Conservation (phyloP, 2,329 filamentous ascomycete genomes). For the Emergomyces orientalis region DNA sequence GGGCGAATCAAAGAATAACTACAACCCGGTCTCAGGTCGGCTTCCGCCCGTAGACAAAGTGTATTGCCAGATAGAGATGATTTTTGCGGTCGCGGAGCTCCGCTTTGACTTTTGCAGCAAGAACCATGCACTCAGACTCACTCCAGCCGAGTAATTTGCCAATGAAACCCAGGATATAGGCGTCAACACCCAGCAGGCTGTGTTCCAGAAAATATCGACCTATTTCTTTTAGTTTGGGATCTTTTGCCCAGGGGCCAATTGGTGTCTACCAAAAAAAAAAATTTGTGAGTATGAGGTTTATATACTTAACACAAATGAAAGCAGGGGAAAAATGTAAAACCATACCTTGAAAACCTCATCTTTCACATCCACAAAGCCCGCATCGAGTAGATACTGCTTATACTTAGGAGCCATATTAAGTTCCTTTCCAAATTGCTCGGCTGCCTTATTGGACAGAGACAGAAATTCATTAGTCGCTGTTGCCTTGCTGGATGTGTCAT, state of each 20-base stretch:
- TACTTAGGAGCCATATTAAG: slow-evolving; percentile 11
- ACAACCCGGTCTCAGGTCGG: background rate
- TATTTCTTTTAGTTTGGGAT: slow-evolving; percentile 41
- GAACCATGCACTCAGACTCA: slow-evolving; percentile 24
- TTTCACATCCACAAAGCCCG: slow-evolving; percentile 15
- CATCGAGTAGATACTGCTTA: slow-evolving; percentile 21
- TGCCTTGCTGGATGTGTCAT: slow-evolving; percentile 13
- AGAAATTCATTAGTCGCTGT: background rate
- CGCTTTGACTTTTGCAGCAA: slow-evolving; percentile 25
- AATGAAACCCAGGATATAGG: slow-evolving; percentile 22
- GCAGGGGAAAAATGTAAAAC: background rate
- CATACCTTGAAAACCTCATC: background rate
- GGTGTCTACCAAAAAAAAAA: slow-evolving; percentile 14
- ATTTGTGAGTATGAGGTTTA: background rate
- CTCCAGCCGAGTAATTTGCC: slow-evolving; percentile 24
- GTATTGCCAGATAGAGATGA: slow-evolving; percentile 23
- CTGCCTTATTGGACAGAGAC: background rate
- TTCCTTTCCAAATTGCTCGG: background rate
- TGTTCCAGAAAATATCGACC: slow-evolving; percentile 25
- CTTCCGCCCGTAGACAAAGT: slow-evolving; percentile 12
- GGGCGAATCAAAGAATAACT: no score
- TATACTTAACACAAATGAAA: no score
- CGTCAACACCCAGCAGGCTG: slow-evolving; percentile 19
- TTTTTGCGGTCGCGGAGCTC: slow-evolving; percentile 25
- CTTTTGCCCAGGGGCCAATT: slow-evolving; percentile 34